phyloP scores from a whole-genome alignment of 2,329 filamentous ascomycete genomes.

The Apiospora malaysiana region DNA sequence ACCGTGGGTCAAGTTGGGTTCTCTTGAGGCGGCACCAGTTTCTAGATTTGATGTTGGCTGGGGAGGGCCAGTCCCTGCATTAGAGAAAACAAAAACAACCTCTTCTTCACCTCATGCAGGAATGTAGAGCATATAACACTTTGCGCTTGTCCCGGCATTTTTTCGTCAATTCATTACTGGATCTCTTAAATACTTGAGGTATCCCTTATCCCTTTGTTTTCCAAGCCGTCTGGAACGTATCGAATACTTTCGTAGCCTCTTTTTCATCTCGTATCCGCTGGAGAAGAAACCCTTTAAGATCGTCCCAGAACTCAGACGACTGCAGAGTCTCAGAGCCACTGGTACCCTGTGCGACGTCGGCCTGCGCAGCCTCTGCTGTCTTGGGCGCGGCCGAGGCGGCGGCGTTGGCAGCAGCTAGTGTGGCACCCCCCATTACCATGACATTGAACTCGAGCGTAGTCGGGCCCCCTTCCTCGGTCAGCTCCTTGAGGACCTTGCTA shows the following conservation, averaged over 20 bases:
- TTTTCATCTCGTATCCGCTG: conserved; percentile 77
- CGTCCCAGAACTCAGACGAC: conserved; percentile 82
- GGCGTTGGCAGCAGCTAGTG: conserved; percentile 45
- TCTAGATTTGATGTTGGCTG: conserved; percentile 42
- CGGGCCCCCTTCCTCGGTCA: conserved; percentile 62
- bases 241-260: conserved; percentile 67
- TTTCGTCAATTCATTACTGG: conserved; percentile 20
- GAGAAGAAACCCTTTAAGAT: conserved; percentile 80
- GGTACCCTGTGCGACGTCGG: conserved; percentile 54
- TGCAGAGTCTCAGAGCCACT: conserved; percentile 66
- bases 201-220: conserved; percentile 49
- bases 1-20: conserved; percentile 10
- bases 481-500: conserved; percentile 76
- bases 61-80: conserved; percentile 35
- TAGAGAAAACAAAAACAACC: conserved; percentile 36
- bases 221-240: conserved; percentile 76
- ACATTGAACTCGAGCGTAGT: conserved; percentile 75
- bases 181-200: conserved; percentile 24
- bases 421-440: conserved; percentile 83
- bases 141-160: conserved; percentile 20
- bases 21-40: conserved; percentile 30
- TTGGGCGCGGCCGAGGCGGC: conserved; percentile 47
- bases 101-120: conserved; percentile 25
- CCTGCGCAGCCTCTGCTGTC: conserved; percentile 47
- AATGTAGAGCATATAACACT: conserved; percentile 34